Conservation (phyloP, 73 alveolate genomes). For the Effrenium voratum region DNA sequence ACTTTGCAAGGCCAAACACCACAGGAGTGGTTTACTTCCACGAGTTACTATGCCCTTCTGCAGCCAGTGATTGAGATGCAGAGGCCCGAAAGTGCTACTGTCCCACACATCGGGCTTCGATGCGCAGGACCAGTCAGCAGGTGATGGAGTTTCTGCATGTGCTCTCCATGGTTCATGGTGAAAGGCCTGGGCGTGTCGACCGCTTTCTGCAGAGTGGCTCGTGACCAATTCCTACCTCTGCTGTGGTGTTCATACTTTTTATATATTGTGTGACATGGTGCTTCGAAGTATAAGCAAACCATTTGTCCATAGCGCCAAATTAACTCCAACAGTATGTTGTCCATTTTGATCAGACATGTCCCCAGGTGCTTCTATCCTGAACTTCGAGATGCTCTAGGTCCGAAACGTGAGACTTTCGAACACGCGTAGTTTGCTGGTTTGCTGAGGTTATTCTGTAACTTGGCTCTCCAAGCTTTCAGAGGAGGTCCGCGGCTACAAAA, state of each 20-base stretch:
- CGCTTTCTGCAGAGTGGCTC: too few relatives aligned
- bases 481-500: conserved; percentile 3
- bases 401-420: background rate
- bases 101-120: too few relatives aligned
- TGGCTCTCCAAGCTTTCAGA: conserved; percentile 42
- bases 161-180: conserved; percentile 72
- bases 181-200: conserved; percentile 21
- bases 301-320: too few relatives aligned
- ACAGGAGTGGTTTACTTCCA: conserved; percentile 45
- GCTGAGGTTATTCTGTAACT: conserved; percentile 35
- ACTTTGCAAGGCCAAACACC: conserved; percentile 61
- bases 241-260: too few relatives aligned
- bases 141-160: conserved; percentile 61
- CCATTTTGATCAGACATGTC: background rate
- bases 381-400: conserved; percentile 46
- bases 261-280: too few relatives aligned
- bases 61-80: conserved; percentile 76
- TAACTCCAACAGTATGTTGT: too few relatives aligned
- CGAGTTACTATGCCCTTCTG: conserved; percentile 66
- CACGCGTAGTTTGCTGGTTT: background rate
- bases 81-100: too few relatives aligned
- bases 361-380: conserved; percentile 65
- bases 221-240: too few relatives aligned
- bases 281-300: too few relatives aligned
- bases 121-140: conserved; percentile 37